Percentiles rank a stretch among this genome's conserved stretches.
phyloP scores from a whole-genome alignment of 2,329 filamentous ascomycete species.

The Nemania abortiva region DNA sequence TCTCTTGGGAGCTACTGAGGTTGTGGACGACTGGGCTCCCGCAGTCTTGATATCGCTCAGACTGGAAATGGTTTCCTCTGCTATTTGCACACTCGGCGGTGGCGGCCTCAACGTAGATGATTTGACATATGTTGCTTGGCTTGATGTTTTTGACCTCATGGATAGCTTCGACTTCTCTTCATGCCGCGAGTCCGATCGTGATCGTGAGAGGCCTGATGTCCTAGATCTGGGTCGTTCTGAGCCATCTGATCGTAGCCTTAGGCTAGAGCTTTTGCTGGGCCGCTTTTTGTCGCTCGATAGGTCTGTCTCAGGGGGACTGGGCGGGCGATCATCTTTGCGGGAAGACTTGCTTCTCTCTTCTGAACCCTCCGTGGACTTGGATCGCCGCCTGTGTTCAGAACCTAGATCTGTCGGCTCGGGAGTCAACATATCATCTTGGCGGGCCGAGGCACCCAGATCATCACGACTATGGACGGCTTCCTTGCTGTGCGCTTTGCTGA shows the following conservation, averaged over 20 bases:
- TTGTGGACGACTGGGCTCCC: conserved; percentile 50
- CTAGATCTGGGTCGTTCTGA: conserved; percentile 59
- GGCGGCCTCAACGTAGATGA: conserved; percentile 49
- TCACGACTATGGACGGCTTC: conserved; percentile 79
- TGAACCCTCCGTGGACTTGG: conserved; percentile 61
- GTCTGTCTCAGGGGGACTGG: conserved; percentile 74
- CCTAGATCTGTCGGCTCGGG: conserved; percentile 80
- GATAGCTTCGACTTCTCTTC: conserved; percentile 67
- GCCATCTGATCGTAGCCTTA: conserved; percentile 56
- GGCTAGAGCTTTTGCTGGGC: conserved; percentile 52
- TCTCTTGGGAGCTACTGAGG: conserved; percentile 54
- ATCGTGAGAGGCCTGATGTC: conserved; percentile 58
- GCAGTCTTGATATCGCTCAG: conserved; percentile 53
- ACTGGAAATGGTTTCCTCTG: conserved; percentile 45
- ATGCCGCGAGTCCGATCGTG: conserved; percentile 59
- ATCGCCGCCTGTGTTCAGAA: conserved; percentile 60
- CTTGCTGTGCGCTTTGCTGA: conserved; percentile 85
- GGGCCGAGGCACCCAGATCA: conserved; percentile 55
- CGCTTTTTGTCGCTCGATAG: conserved; percentile 62
- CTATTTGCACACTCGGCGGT: conserved; percentile 49
- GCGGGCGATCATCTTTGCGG: conserved; percentile 64
- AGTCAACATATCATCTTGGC: conserved; percentile 65
- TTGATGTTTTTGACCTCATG: conserved; percentile 67
- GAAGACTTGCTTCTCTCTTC: conserved; percentile 58
- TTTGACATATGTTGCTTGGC: conserved; percentile 67